These are phyloP conservation scores for Polytrichum formosum DNA, from an alignment of 225 moss, liverwort and hornwort genomes.

Conservation along the genomic window DNA sequence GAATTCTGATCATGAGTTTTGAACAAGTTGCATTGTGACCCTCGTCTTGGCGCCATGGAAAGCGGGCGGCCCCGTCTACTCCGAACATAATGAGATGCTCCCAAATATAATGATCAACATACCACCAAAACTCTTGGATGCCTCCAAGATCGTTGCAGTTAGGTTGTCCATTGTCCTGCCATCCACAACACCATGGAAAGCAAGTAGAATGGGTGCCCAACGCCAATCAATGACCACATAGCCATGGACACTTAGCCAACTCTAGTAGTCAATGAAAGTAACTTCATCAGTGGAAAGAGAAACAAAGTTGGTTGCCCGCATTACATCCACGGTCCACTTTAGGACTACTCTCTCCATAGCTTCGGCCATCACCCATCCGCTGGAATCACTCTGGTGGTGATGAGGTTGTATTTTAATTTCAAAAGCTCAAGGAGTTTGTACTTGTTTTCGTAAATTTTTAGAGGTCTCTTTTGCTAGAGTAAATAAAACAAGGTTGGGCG, in stretches of 20 bases:
- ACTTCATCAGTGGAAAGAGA: background rate
- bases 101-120: background rate
- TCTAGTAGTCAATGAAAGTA: background rate
- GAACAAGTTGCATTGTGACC: background rate
- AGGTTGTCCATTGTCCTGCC: background rate
- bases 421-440: background rate
- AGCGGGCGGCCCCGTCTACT: background rate
- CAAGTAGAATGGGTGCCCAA: background rate
- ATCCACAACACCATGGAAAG: background rate
- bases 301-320: background rate
- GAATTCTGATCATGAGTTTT: background rate
- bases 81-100: background rate
- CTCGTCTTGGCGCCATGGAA: slow-evolving; percentile 1
- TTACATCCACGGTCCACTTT: background rate
- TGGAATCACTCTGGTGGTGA: background rate
- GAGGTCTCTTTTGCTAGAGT: background rate
- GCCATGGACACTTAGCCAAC: background rate
- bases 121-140: background rate
- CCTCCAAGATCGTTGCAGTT: background rate
- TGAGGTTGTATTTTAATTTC: background rate
- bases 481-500: background rate
- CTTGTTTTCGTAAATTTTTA: background rate
- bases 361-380: background rate
- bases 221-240: background rate
- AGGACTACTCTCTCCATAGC: background rate